phyloP scores from a whole-genome alignment of 2,329 filamentous ascomycete species.

The Colletotrichum melonis region DNA sequence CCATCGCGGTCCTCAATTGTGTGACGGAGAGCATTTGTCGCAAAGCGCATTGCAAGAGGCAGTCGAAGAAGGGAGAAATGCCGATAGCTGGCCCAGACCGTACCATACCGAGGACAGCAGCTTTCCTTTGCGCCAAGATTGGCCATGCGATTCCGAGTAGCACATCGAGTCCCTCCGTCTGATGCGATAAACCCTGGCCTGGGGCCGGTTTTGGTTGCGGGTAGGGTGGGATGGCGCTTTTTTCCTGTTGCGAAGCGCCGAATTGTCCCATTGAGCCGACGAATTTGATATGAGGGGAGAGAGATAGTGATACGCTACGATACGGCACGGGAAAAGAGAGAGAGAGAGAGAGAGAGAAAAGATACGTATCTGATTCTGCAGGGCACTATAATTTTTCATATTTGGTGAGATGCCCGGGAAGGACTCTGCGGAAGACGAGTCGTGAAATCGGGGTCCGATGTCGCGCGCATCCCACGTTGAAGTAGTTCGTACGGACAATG shows the following conservation, averaged over 20 bases:
- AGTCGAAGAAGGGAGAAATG: background rate
- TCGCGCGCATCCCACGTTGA: background rate
- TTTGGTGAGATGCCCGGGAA: background rate
- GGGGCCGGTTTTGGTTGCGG: background rate
- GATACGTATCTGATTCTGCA: slow-evolving; percentile 5
- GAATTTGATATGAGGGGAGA: slow-evolving; percentile 1
- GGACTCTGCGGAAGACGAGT: slow-evolving; percentile 2
- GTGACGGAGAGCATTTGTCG: slow-evolving; percentile 12
- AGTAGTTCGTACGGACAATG: background rate
- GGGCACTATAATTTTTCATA: background rate
- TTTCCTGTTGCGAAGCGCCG: slow-evolving; percentile 14
- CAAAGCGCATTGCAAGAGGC: background rate
- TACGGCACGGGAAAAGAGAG: no score
- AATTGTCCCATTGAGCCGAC: slow-evolving; percentile 9
- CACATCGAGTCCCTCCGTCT: background rate
- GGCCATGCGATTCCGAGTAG: background rate
- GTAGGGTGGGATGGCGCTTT: slow-evolving; percentile 25
- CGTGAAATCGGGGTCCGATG: slow-evolving; percentile 24
- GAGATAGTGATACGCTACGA: background rate
- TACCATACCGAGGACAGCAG: background rate
- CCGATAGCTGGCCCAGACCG: background rate
- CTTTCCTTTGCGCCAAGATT: slow-evolving; percentile 3
- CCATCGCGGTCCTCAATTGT: slow-evolving; percentile 30
- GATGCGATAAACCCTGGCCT: background rate
- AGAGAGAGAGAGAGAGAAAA: background rate